A percentile compares a stretch with the other conserved stretches of the same genome.
phyloP scores from a whole-genome alignment of 306 rosid genomes.

The Malus sieversii region DNA sequence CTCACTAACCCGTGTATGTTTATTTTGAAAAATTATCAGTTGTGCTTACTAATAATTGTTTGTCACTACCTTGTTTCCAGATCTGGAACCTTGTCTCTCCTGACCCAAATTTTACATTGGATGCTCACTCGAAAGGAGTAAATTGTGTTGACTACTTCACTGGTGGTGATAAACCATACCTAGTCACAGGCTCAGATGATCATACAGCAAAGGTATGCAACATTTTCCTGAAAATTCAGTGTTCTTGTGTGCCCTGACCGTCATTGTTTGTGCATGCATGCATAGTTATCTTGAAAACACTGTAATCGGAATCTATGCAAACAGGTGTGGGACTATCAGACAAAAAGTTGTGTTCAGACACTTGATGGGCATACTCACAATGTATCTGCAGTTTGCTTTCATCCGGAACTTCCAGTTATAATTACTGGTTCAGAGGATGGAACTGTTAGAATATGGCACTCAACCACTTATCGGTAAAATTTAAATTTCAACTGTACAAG shows the following conservation, averaged over 20 bases:
- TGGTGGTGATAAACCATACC: constrained; percentile 97
- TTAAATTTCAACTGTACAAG: background rate
- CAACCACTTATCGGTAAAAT: constrained; percentile 81
- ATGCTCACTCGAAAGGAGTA: constrained; percentile 90
- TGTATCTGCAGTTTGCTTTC: constrained; percentile 96
- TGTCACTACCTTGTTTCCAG: constrained; percentile 35
- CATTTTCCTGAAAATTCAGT: background rate
- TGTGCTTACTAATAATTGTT: constrained; percentile 1
- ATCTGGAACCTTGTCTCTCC: constrained; percentile 97
- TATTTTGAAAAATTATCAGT: background rate
- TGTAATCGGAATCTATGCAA: constrained; percentile 20
- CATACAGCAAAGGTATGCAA: constrained; percentile 81
- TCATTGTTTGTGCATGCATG: background rate
- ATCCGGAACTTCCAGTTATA: constrained; percentile 93
- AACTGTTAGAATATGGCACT: constrained; percentile 94
- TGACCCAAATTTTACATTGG: constrained; percentile 96
- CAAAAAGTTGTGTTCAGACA: constrained; percentile 97
- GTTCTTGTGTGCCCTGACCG: background rate
- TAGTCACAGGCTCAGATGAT: constrained; percentile 96
- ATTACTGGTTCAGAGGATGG: constrained; percentile 99
- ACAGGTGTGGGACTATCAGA: constrained; percentile 99
- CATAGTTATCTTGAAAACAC: constrained; percentile 1
- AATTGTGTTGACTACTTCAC: constrained; percentile 97
- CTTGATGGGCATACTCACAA: constrained; percentile 99
- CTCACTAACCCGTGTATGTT: background rate